Base-by-base conservation (phyloP, 2,329 filamentous ascomycete species). In the Sporothrix inflata region DNA sequence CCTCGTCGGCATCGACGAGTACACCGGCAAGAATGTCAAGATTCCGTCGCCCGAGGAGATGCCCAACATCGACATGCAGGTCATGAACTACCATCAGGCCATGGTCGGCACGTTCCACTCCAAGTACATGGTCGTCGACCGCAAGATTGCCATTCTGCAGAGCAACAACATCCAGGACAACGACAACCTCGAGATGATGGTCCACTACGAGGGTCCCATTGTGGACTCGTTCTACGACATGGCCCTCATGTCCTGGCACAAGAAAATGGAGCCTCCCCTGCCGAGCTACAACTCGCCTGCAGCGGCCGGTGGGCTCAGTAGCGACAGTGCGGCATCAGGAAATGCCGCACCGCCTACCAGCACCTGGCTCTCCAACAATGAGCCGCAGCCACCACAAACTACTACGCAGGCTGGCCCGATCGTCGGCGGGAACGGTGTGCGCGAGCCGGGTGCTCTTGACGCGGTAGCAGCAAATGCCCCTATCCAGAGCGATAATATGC, bases 131-230 rank as follows among this genome's bases (percentile, higher is more conserved):
- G 83, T 94, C 1, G 88, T 94, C 1, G 92, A 95, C 79, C 85
- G 92, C 7, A 88, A 87, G 74, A 84, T 91, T n/a, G 92, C 87
- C 0, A 82, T 92, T 1, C 79, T 94, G 1, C 90, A 92, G 80
- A 94, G 91, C 81, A 94, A 94, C 79, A 95, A 94, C 77, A 91
- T 94, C 67, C 85, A 89, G 79, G 89, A 93, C 75, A 94, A 94
- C 70, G 90, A 92, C 76, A 95, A 95, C 75, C 73, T 94, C 71
- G 92, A 95, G 79, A 94, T 95, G 92, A 90, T 93, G 87, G 85
- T 88, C 2, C 91, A 93, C 71, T 78, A 94, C 0, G 91, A 94
- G 80, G 92, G 92, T 0, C 88, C 91, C 0, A 92, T 94, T 72
- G 92, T 94, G 0, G 91, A 94, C 76, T 88, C 89, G 1, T 80